Conservation (phyloP, 768 basidiomycete genomes). For the Punctularia strigosozonata region DNA sequence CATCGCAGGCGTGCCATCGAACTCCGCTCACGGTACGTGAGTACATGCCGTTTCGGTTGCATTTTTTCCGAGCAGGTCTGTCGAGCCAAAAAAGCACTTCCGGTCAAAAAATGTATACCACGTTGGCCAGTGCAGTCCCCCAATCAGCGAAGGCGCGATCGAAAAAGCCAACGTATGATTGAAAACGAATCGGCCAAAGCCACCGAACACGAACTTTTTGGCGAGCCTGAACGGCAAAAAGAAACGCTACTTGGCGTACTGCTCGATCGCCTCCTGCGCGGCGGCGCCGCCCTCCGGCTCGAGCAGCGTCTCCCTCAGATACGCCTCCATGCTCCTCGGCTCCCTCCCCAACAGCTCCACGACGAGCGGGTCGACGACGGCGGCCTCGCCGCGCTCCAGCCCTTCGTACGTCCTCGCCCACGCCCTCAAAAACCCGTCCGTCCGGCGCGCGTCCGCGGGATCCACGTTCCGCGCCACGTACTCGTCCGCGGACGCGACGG, state of each 20-base stretch:
- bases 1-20: too few relatives aligned
- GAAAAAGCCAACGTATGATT: too few relatives aligned
- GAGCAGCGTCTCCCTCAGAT: constrained; percentile 12
- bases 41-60: too few relatives aligned
- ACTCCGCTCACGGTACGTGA: too few relatives aligned
- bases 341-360: constrained; percentile 17
- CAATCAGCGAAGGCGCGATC: too few relatives aligned
- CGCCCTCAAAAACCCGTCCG: constrained; percentile 14
- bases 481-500: constrained; percentile 14
- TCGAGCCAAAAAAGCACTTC: too few relatives aligned
- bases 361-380: constrained; percentile 16
- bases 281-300: constrained; percentile 2
- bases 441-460: constrained; percentile 8
- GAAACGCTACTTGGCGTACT: constrained; percentile 13
- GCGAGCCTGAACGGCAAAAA: too few relatives aligned
- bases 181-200: too few relatives aligned
- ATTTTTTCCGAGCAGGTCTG: too few relatives aligned
- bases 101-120: too few relatives aligned
- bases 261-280: constrained; percentile 6
- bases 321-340: constrained; percentile 14
- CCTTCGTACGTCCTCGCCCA: constrained; percentile 21
- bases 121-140: too few relatives aligned
- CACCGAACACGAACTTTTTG: too few relatives aligned
- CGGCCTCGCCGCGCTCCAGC: constrained; percentile 17
- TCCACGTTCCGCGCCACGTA: constrained; percentile 13